Evolutionary conservation across 768 basidiomycete species (phyloP), one percentile per base, ranked within the genome.

Genomic region (Russula vinacea): DNA sequence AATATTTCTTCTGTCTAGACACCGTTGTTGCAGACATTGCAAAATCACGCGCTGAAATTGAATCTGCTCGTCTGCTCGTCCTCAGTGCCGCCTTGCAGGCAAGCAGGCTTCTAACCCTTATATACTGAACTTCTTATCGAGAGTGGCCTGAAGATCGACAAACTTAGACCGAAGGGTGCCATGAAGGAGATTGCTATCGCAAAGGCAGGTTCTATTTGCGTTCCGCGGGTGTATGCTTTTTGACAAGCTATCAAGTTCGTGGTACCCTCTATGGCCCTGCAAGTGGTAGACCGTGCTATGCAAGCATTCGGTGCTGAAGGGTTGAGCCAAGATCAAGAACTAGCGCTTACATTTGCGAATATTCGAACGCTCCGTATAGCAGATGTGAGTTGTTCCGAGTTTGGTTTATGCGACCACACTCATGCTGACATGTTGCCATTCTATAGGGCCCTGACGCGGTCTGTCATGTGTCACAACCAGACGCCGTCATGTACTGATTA

Each of bases 241-340:
- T 45, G 19, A 57, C 45, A 22, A 32, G 24, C 35, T 58, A 26
- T 6, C 3, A 68, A 98, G 95, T 96, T 97, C 71, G 87, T 94
- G 42, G 93, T 98, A 13, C 97, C 97, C 14, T 82, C 83, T 0
- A 92, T 96, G 90, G 96, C 94, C 0, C 80, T 91, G 54, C 77
- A 79, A 26, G 89, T 99, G 52, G 81, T 98, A 44, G 97, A 99
- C 76, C 88, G 94, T n/a, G 89, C 94, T 2, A 98, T 98, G 56
- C 97, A 99, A 78, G 80, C 90, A 0, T 94, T 89, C 70, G 97
- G 97, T 58, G 97, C 94, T n/a, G 96, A 98, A 75, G 97, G 97
- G 39, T 78, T 99, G 51, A 90, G 84, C 26, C 93, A 97, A 76
- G 96, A 98, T 70, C 87, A 88, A 40, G 84, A 85, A 24, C 83